Evolutionary conservation across 352 stramenopile species (phyloP), one percentile per base, ranked within the genome.

Genomic region (Phytophthora sansomeana): DNA sequence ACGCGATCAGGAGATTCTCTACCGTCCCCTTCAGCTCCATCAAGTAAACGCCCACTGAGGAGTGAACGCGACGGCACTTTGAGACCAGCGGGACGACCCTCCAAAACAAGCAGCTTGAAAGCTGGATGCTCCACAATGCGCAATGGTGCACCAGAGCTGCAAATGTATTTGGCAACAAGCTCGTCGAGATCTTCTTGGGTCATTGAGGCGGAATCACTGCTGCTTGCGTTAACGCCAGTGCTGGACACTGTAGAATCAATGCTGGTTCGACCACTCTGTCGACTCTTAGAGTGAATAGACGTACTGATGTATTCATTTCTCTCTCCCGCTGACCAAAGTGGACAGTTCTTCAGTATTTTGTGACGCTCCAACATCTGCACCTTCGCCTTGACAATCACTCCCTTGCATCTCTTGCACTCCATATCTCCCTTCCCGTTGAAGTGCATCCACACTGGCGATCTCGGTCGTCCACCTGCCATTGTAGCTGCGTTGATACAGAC

Each of bases 311-410:
- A 24, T 1, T 24, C 21, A 24, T 3, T 24, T 24, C 21, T 24
- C 21, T 24, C 21, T 24, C 21, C 3, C 3, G n/a, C 17, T 14
- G 39, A 29, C 39, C 39, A 47, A 14, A 14, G 5, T 26, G 16
- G n/a, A n/a, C 52, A 59, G 5, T 19, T 36, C 26, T 43, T 48
- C 7, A 51, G 9, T 16, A 65, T n/a, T n/a, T n/a, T 48, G 24
- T 58, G 57, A 5, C 44, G 56, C 13, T 58, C 46, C 47, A 65
- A 29, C 47, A 52, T 65, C 38, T 65, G 46, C 8, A 58, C 57
- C 7, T 58, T 65, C 26, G 57, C 28, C 28, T 58, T 65, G 13
- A 24, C 6, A 24, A 65, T 51, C 13, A 58, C 16, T 3, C 52
- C 16, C 14, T 49, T 38, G 38, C 47, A 65, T 42, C 35, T 65